A percentile compares a stretch with the other conserved stretches of the same genome.
phyloP scores from a whole-genome alignment of 1,284 basidiomycete genomes.

The Gymnopus androsaceus region DNA sequence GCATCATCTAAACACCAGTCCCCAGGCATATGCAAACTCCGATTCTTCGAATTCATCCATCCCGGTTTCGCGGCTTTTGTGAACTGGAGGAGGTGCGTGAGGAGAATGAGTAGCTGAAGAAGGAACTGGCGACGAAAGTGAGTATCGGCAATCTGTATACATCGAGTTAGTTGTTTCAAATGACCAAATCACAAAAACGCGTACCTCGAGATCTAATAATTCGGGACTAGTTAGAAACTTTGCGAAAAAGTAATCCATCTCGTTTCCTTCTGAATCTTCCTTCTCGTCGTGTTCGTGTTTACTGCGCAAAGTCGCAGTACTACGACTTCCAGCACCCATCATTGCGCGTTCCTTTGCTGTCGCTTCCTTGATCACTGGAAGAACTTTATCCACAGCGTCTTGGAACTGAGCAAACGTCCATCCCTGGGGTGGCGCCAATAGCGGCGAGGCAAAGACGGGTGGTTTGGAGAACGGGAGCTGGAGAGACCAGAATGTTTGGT shows the following conservation, averaged over 20 bases:
- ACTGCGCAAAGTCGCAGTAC: constrained; percentile 50
- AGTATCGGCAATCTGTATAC: constrained; percentile 75
- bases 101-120: constrained; percentile 82
- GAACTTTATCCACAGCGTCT: constrained; percentile 65
- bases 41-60: constrained; percentile 64
- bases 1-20: constrained; percentile 6
- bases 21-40: constrained; percentile 64
- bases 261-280: constrained; percentile 39
- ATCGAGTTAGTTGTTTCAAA: neutral
- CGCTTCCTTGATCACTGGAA: constrained; percentile 80
- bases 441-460: constrained; percentile 52
- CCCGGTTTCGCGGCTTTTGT: constrained; percentile 67
- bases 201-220: constrained; percentile 82
- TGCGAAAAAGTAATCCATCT: constrained; percentile 74
- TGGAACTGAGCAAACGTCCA: constrained; percentile 64
- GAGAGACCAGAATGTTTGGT: constrained; percentile 83
- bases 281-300: constrained; percentile 58
- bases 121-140: constrained; percentile 91
- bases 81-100: constrained; percentile 79
- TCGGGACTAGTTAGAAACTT: constrained; percentile 89
- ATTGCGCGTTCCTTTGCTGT: constrained; percentile 80
- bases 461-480: constrained; percentile 79
- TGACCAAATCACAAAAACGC: constrained; percentile 18
- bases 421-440: constrained; percentile 38
- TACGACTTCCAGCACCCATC: constrained; percentile 66